Conservation (phyloP, 768 basidiomycete genomes). For the Russula compacta region DNA sequence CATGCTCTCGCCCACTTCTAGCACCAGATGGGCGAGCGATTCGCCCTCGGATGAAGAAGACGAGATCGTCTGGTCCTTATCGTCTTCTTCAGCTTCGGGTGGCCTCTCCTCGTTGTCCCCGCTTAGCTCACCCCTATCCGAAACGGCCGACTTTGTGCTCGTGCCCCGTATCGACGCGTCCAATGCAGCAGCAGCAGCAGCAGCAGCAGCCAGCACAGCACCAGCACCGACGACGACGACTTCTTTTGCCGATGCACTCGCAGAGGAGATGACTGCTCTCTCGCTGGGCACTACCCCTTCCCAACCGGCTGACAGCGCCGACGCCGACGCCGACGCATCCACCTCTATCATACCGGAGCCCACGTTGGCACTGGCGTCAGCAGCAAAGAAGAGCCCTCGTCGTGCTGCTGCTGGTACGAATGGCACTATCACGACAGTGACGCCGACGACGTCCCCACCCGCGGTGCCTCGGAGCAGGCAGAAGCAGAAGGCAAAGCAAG, state of each 20-base stretch:
- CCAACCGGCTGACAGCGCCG: no score
- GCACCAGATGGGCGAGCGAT: conserved; percentile 14
- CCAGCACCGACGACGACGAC: not conserved
- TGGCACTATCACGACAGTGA: no score
- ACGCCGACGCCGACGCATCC: not conserved
- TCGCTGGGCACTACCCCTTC: not conserved
- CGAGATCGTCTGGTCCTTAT: conserved; percentile 20
- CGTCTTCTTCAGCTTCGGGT: conserved; percentile 14
- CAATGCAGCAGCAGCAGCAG: conserved; percentile 44
- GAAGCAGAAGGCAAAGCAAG: no score
- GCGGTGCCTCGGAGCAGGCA: no score
- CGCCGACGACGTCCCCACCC: no score
- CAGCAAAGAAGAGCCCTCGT: not conserved
- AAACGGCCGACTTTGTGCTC: conserved; percentile 25
- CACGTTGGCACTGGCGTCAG: not conserved
- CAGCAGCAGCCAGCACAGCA: conserved; percentile 26
- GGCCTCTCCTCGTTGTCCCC: conserved; percentile 1
- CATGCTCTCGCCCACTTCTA: conserved; percentile 9
- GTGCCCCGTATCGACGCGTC: conserved; percentile 43
- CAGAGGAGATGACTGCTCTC: not conserved
- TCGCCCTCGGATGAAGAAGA: conserved; percentile 18
- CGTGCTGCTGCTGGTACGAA: no score
- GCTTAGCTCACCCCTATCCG: conserved; percentile 21
- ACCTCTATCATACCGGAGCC: no score
- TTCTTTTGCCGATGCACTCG: not conserved